These are phyloP conservation scores for Auxenochlorella pyrenoidosa DNA, from an alignment of 139 green algal species.

Conservation along the genomic window DNA sequence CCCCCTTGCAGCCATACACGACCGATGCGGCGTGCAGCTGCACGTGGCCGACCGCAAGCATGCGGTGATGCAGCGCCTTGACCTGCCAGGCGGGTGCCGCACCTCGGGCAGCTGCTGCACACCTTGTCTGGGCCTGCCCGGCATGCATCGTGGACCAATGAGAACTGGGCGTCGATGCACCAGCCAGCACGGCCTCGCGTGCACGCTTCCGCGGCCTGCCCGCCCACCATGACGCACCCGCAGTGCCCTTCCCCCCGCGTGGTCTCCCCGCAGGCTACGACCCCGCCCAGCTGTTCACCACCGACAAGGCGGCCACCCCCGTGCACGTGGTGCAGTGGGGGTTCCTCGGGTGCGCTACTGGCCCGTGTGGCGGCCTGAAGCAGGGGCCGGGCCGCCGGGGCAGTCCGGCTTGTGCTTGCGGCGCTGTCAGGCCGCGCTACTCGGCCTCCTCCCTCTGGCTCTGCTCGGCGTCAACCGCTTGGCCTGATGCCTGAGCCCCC, in stretches of 20 bases:
- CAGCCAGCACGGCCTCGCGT: not conserved
- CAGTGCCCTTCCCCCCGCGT: not conserved
- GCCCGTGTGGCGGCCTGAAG: too few species aligned
- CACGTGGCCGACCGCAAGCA: slow-evolving; percentile 70
- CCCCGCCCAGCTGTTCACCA: slow-evolving; percentile 62
- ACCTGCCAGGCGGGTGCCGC: slow-evolving; percentile 45
- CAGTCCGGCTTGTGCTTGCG: too few species aligned
- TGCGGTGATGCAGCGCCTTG: slow-evolving; percentile 60
- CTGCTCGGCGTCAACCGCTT: too few species aligned
- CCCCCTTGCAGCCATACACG: slow-evolving; percentile 45
- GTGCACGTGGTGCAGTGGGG: slow-evolving; percentile 72
- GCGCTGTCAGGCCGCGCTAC: too few species aligned
- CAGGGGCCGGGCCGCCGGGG: too few species aligned
- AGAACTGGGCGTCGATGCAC: too few species aligned
- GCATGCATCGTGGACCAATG: too few species aligned
- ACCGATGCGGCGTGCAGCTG: slow-evolving; percentile 58
- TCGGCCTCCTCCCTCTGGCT: too few species aligned
- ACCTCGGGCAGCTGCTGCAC: not conserved
- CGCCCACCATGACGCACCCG: too few species aligned
- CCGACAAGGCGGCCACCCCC: slow-evolving; percentile 49
- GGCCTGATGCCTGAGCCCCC: too few species aligned
- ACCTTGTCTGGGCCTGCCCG: too few species aligned
- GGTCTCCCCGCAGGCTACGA: slow-evolving; percentile 33
- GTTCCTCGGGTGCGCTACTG: slow-evolving; percentile 48
- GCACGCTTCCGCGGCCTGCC: not conserved